A percentile compares a stretch with the other conserved stretches of the same genome.
phyloP scores from a whole-genome alignment of 2,329 filamentous ascomycete species.

The Xylaria sp. region DNA sequence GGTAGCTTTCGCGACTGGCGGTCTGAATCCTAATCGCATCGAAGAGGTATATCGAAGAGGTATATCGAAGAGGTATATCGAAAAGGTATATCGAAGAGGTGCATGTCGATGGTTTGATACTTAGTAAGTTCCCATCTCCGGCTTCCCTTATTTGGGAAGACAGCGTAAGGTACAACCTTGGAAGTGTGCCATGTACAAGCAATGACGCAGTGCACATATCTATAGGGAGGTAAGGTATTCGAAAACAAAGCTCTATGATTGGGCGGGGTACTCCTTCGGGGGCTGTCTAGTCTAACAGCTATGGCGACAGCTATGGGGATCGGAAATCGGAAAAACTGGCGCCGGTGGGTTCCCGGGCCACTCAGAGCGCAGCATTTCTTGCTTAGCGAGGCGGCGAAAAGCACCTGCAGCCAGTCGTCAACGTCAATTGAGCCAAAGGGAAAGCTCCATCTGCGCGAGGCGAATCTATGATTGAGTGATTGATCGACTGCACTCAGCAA shows the following conservation, averaged over 20 bases:
- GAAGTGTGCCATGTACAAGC: no score
- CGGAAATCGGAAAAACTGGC: constrained; percentile 16
- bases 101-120: no score
- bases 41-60: no score
- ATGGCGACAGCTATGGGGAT: background rate
- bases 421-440: constrained; percentile 29
- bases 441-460: constrained; percentile 24
- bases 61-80: no score
- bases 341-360: constrained; percentile 18
- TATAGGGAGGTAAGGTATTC: background rate
- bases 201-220: no score
- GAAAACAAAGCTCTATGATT: constrained; percentile 5
- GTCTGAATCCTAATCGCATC: no score
- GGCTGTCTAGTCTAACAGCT: background rate
- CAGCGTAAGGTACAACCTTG: background rate
- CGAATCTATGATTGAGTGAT: constrained; percentile 22
- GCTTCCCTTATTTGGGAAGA: background rate
- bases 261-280: background rate
- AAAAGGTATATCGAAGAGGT: no score
- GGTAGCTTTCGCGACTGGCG: no score
- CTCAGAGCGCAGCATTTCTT: constrained; percentile 29
- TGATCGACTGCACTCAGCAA: background rate
- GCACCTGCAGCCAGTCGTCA: constrained; percentile 26
- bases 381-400: constrained; percentile 29
- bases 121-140: background rate